Evolutionary conservation across 305 asterid genomes (phyloP).

Genomic region (Withania somnifera): DNA sequence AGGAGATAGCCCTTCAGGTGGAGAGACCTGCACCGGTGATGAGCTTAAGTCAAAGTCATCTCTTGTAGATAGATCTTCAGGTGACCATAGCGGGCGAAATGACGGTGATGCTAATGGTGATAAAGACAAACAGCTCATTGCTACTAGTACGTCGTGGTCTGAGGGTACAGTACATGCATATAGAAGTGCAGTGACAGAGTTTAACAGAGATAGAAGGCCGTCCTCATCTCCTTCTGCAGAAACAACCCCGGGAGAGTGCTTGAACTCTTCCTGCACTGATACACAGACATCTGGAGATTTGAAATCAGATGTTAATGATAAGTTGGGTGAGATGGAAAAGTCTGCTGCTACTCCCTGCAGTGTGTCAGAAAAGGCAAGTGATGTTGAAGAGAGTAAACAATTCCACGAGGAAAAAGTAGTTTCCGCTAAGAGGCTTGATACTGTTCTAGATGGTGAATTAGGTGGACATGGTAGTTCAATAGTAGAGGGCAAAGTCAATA

Average conservation of each 20-base stretch:
- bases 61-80: background rate
- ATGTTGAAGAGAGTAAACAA: constrained; percentile 16
- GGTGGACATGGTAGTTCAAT: constrained; percentile 8
- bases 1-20: constrained; percentile 11
- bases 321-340: constrained; percentile 17
- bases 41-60: constrained; percentile 13
- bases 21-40: constrained; percentile 17
- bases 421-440: background rate
- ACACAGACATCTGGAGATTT: constrained; percentile 10
- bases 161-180: constrained; percentile 21
- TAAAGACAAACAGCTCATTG: constrained; percentile 18
- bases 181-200: constrained; percentile 13
- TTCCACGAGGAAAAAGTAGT: constrained; percentile 18
- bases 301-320: constrained; percentile 15
- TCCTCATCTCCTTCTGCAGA: constrained; percentile 25
- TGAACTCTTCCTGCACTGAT: constrained; percentile 15
- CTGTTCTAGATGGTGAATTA: constrained; percentile 10
- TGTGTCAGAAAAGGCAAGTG: constrained; percentile 17
- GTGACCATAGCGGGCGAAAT: constrained; percentile 1
- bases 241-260: constrained; percentile 12
- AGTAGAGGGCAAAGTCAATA: constrained; percentile 12
- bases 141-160: constrained; percentile 16
- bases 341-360: constrained; percentile 11
- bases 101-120: constrained; percentile 4
- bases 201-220: constrained; percentile 19